Percentiles rank a stretch among this genome's conserved stretches.
Conservation (phyloP, 768 basidiomycete genomes). For the Boletus edulis region DNA sequence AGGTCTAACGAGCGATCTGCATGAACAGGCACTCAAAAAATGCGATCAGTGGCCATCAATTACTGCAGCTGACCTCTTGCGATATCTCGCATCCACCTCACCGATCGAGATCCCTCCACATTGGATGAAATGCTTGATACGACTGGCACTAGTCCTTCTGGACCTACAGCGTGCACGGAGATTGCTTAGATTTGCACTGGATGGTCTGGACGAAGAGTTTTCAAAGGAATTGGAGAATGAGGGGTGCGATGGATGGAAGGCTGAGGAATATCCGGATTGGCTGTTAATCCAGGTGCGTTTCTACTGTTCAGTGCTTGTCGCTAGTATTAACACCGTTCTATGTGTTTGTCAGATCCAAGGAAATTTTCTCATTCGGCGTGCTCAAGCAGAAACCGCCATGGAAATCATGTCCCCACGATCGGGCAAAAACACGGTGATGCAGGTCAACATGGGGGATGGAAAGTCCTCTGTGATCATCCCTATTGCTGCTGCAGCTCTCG, state of each 20-base stretch:
- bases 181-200: background rate
- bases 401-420: background rate
- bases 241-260: background rate
- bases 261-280: conserved; percentile 33
- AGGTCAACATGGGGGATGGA: no score
- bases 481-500: background rate
- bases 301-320: no score
- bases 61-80: background rate
- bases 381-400: background rate
- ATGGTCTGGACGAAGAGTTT: background rate
- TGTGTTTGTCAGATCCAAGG: conserved; percentile 36
- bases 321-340: background rate
- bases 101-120: background rate
- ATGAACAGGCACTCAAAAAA: background rate
- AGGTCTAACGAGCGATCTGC: conserved; percentile 4
- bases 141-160: background rate
- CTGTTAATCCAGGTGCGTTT: conserved; percentile 11
- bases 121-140: background rate
- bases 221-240: background rate
- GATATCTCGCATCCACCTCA: background rate
- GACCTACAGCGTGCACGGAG: background rate
- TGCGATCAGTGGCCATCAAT: background rate
- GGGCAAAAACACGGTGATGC: background rate
- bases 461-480: background rate
- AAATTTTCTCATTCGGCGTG: background rate